Evolutionary conservation across 495 filamentous ascomycete species (phyloP), one percentile per base, ranked within the genome.

Genomic region (Talaromyces wortmannii): DNA sequence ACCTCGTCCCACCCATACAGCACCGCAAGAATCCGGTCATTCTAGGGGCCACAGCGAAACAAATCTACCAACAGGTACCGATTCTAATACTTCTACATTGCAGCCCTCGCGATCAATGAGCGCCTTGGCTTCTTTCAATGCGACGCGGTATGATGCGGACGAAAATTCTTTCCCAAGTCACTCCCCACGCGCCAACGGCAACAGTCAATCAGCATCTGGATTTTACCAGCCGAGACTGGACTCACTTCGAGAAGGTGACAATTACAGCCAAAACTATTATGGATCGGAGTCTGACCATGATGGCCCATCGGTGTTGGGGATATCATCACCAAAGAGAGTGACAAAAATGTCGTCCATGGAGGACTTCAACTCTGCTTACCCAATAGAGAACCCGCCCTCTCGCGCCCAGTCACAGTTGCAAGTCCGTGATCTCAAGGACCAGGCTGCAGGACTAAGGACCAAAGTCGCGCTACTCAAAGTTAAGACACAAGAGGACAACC

Each of bases 381-480:
- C 70, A 17, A 61, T 66, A 3, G 58, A 63, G 36, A 68, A 67
- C 18, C 71, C 70, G 2, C 70, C 69, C 23, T 72, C 72, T 31
- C 72, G 74, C 10, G 68, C 74, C 2, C 74, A 77, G 52, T 76
- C 72, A 10, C 81, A 84, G 32, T 74, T 80, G 29, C 88, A 91
- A 61, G 90, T 95, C 70, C 82, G 88, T 23, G 88, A 90, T 63
- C 76, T 97, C 13, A 87, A 89, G 51, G 87, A 92, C 58, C 91
- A 98, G 72, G 94, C 97, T 87, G 86, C 92, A 59, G 91, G 91
- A 59, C 74, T 98, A 23, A 91, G 92, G 61, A 94, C 92, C 50
- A 89, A 91, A 60, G 89, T 98, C 17, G 95, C 92, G 4, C 87
- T 78, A 10, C 70, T 98, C 32, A 84, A 92, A 56, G 83, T 91